phyloP scores from a whole-genome alignment of 2,329 filamentous ascomycete species.

The Delphinella strobiligena region DNA sequence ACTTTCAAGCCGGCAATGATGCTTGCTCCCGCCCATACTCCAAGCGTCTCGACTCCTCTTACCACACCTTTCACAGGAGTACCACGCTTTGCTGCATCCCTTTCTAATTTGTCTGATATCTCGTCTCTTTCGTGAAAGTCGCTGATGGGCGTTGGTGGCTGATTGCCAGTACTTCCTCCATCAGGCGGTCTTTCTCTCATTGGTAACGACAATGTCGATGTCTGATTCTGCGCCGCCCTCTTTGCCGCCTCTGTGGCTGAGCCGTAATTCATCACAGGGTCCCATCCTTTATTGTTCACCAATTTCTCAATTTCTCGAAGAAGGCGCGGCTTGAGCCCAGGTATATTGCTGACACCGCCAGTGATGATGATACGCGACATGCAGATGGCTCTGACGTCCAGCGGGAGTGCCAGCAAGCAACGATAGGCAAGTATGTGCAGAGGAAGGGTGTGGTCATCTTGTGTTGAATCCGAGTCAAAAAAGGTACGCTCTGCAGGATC shows the following conservation, averaged over 20 bases:
- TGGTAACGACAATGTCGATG: background rate
- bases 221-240: background rate
- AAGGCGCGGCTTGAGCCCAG: slow-evolving; percentile 67
- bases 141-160: background rate
- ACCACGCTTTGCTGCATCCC: slow-evolving; percentile 31
- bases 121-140: slow-evolving; percentile 39
- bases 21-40: slow-evolving; percentile 64
- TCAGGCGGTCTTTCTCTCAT: too few relatives aligned
- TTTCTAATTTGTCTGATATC: slow-evolving; percentile 46
- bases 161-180: background rate
- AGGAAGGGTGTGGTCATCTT: slow-evolving; percentile 76
- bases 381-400: slow-evolving; percentile 73
- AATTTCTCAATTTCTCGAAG: slow-evolving; percentile 61
- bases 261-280: slow-evolving; percentile 58
- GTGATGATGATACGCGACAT: slow-evolving; percentile 83
- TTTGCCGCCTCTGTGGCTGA: slow-evolving; percentile 20
- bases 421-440: slow-evolving; percentile 66
- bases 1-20: slow-evolving; percentile 57
- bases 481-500: slow-evolving; percentile 65
- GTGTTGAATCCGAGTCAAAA: slow-evolving; percentile 46
- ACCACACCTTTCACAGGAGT: slow-evolving; percentile 44
- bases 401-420: slow-evolving; percentile 59
- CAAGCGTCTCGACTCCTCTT: slow-evolving; percentile 56
- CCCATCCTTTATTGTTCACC: slow-evolving; percentile 62
- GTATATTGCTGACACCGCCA: slow-evolving; percentile 65